Percentiles rank a stretch among this genome's conserved stretches.
Evolutionary conservation across 257 asterid genomes (phyloP).

Genomic region (Haberlea rhodopensis): DNA sequence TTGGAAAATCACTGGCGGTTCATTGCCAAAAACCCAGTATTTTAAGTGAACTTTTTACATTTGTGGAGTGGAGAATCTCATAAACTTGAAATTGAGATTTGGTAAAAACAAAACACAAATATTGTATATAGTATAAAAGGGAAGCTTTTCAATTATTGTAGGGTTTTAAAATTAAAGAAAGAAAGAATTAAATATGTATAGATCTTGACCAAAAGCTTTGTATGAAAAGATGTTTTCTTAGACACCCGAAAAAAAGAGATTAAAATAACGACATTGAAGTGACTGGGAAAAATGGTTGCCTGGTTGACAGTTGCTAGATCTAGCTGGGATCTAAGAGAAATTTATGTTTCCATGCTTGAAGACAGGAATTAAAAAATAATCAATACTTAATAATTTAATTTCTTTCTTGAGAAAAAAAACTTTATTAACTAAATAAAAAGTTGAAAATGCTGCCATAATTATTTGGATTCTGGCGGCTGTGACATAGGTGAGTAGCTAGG

Average conservation of each 20-base stretch:
- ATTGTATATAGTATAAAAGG: too few species aligned
- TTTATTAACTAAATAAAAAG: background rate
- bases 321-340: slow-evolving; percentile 22
- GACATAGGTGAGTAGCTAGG: slow-evolving; percentile 21
- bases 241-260: slow-evolving; percentile 1
- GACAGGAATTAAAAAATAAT: slow-evolving; percentile 36
- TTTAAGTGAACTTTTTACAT: background rate
- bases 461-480: slow-evolving; percentile 50
- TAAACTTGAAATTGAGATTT: too few species aligned
- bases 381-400: background rate
- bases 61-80: background rate
- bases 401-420: background rate
- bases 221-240: slow-evolving; percentile 34
- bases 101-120: too few species aligned
- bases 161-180: background rate
- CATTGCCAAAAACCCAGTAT: too few species aligned
- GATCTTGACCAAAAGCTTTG: slow-evolving; percentile 20
- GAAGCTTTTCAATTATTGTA: background rate
- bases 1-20: too few species aligned
- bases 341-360: slow-evolving; percentile 51
- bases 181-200: too few species aligned
- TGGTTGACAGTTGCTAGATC: slow-evolving; percentile 31
- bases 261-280: slow-evolving; percentile 46
- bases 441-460: slow-evolving; percentile 11
- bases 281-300: slow-evolving; percentile 46